A percentile compares a stretch with the other conserved stretches of the same genome.
Evolutionary conservation across 2,329 filamentous ascomycete genomes (phyloP).

Genomic region (Penicillium aurantiogriseum): DNA sequence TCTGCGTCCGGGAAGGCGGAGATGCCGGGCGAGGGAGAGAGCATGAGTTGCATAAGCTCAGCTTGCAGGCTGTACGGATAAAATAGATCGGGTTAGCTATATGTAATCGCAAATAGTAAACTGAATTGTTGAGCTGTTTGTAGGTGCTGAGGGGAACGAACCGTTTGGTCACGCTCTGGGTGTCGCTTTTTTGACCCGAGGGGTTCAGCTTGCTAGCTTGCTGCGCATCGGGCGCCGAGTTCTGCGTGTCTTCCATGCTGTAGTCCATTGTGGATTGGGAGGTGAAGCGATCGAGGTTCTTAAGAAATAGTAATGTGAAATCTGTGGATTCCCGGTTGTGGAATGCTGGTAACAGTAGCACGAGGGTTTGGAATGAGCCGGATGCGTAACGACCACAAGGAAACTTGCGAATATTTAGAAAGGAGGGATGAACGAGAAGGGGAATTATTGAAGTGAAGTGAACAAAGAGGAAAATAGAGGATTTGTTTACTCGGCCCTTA

Average conservation of each 20-base stretch:
- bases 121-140: neutral
- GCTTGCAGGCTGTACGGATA: conserved; percentile 72
- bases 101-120: neutral
- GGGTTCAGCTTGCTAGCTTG: conserved; percentile 61
- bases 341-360: conserved; percentile 6
- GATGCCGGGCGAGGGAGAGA: conserved; percentile 85
- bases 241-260: conserved; percentile 63
- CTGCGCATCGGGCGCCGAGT: conserved; percentile 62
- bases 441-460: neutral
- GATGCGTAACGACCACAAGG: conserved; percentile 1
- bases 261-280: conserved; percentile 50
- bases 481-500: conserved; percentile 7
- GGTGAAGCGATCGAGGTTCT: neutral
- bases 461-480: conserved; percentile 1
- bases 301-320: neutral
- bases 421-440: neutral
- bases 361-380: conserved; percentile 9
- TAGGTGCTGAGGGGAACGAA: conserved; percentile 40
- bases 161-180: conserved; percentile 76
- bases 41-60: conserved; percentile 98
- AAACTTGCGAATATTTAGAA: neutral
- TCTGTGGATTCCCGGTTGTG: neutral
- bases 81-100: neutral
- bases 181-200: conserved; percentile 59
- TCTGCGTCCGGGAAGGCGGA: conserved; percentile 91